Percentiles rank a stretch among this genome's conserved stretches.
Conservation (phyloP, 768 basidiomycete genomes). For the Leccinum olivaceopallidum region DNA sequence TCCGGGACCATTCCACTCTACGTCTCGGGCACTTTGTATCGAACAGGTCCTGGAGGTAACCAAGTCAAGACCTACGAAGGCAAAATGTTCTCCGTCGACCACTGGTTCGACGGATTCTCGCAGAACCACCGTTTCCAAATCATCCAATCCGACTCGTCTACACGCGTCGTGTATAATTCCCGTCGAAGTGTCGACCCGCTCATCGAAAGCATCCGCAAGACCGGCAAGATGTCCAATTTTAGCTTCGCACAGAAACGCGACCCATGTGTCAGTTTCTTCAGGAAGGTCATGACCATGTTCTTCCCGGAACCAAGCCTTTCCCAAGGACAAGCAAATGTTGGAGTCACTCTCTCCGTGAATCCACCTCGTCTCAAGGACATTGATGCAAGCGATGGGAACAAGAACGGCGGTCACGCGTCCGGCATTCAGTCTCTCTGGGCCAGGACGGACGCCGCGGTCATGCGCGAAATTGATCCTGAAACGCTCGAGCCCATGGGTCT, state of each 20-base stretch:
- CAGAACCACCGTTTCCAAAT: conserved; percentile 43
- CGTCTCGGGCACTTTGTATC: conserved; percentile 38
- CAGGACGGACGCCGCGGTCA: conserved; percentile 31
- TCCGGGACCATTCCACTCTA: conserved; percentile 36
- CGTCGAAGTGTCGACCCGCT: conserved; percentile 32
- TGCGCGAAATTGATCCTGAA: conserved; percentile 37
- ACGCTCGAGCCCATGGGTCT: conserved; percentile 39
- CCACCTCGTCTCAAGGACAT: conserved; percentile 28
- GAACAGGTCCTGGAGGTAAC: conserved; percentile 40
- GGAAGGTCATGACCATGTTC: conserved; percentile 32
- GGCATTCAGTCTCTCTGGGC: conserved; percentile 30
- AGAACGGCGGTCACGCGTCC: conserved; percentile 27
- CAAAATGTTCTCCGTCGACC: conserved; percentile 29
- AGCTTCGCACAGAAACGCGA: conserved; percentile 35
- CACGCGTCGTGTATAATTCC: conserved; percentile 37
- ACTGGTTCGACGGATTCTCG: conserved; percentile 45
- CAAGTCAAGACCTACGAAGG: conserved; percentile 27
- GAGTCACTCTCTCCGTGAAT: conserved; percentile 33
- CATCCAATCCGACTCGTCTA: conserved; percentile 20
- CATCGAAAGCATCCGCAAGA: conserved; percentile 31
- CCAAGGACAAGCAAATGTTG: conserved; percentile 20
- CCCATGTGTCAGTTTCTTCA: conserved; percentile 33
- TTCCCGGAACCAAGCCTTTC: conserved; percentile 16
- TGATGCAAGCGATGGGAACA: conserved; percentile 20
- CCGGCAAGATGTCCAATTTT: conserved; percentile 18